Evolutionary conservation across 2,329 filamentous ascomycete genomes (phyloP).

Genomic region (Colletotrichum cereale): DNA sequence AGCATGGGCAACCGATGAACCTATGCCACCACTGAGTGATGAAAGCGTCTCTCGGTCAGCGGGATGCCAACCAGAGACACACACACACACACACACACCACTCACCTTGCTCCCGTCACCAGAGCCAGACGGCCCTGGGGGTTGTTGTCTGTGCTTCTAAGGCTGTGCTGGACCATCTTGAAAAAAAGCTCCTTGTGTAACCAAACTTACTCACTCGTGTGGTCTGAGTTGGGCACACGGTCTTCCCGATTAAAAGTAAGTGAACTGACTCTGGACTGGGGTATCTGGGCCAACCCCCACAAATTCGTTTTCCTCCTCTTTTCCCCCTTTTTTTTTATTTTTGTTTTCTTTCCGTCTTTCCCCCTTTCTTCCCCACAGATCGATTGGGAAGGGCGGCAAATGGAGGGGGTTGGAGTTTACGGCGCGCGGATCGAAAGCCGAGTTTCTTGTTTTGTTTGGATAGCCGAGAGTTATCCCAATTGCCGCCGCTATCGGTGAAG

Average conservation of each 20-base stretch:
- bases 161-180: constrained; percentile 36
- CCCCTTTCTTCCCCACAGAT: neutral
- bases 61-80: no score
- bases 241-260: constrained; percentile 6
- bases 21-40: constrained; percentile 50
- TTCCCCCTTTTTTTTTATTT: neutral
- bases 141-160: constrained; percentile 45
- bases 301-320: neutral
- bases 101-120: constrained; percentile 50
- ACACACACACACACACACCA: no score
- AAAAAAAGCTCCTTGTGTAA: neutral
- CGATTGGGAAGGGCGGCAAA: neutral
- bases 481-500: constrained; percentile 32
- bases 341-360: no score
- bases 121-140: constrained; percentile 48
- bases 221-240: neutral
- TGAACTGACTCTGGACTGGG: neutral
- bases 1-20: constrained; percentile 48
- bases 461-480: constrained; percentile 35
- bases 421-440: constrained; percentile 20
- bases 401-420: constrained; percentile 10
- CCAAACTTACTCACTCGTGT: neutral
- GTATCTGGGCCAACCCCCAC: neutral
- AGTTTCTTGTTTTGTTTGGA: no score
- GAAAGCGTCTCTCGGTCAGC: neutral